phyloP scores from a whole-genome alignment of 2,329 filamentous ascomycete genomes.

The Penicillium sumatraense region DNA sequence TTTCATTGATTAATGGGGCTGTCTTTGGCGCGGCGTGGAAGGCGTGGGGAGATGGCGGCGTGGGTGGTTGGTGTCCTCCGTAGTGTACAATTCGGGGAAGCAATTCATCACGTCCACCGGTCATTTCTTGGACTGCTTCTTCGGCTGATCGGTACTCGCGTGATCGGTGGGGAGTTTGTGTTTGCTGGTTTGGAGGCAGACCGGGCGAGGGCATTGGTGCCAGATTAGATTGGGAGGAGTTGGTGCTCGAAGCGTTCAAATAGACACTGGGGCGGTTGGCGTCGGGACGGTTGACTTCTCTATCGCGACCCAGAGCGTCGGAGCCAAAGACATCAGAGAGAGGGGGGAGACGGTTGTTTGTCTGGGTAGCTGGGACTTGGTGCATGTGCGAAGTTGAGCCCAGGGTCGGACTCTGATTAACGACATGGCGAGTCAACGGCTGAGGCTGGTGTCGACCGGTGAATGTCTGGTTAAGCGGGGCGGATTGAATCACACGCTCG shows the following conservation, averaged over 20 bases:
- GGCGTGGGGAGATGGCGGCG: conserved; percentile 73
- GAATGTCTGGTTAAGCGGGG: conserved; percentile 91
- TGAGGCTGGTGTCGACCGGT: conserved; percentile 83
- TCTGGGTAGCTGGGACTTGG: conserved; percentile 85
- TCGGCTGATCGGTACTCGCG: conserved; percentile 95
- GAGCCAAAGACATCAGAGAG: conserved; percentile 91
- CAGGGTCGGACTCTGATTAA: conserved; percentile 80
- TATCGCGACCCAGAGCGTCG: conserved; percentile 65
- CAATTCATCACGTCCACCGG: conserved; percentile 89
- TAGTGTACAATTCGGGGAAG: conserved; percentile 95
- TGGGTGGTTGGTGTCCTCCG: conserved; percentile 89
- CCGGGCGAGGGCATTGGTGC: conserved; percentile 78
- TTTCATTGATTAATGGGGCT: conserved; percentile 40
- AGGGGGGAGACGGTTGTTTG: conserved; percentile 87
- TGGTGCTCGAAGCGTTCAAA: conserved; percentile 66
- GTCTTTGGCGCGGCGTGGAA: conserved; percentile 36
- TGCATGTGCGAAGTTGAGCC: conserved; percentile 88
- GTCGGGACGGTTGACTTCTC: conserved; percentile 38
- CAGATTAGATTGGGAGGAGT: conserved; percentile 66
- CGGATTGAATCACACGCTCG: conserved; percentile 95
- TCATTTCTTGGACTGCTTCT: conserved; percentile 87
- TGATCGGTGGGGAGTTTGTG: conserved; percentile 64
- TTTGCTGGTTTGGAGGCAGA: conserved; percentile 58
- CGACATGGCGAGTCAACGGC: conserved; percentile 75
- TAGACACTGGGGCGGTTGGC: conserved; percentile 39